A percentile compares a stretch with the other conserved stretches of the same genome.
Evolutionary conservation across 1,139 yeast species (phyloP).

Genomic region (Pichia sp.): DNA sequence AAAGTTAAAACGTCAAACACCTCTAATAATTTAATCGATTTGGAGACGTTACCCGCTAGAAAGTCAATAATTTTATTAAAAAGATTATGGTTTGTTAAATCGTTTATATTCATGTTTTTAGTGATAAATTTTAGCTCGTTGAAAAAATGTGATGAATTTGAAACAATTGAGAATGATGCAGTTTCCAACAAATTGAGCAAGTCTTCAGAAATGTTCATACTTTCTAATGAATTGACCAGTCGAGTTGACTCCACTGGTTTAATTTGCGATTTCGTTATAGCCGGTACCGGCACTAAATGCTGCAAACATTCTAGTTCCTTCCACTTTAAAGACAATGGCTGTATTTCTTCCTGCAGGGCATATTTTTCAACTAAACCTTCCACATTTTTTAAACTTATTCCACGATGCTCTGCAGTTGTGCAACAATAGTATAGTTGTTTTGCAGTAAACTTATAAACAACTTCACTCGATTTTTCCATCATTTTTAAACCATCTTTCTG

Average conservation of each 20-base stretch:
- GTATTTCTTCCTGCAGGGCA: not conserved
- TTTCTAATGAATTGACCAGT: not conserved
- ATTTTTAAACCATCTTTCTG: constrained; percentile 13
- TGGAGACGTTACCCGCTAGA: not conserved
- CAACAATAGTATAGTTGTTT: constrained; percentile 1
- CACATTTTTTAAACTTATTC: not conserved
- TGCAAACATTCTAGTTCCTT: not conserved
- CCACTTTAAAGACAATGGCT: constrained; percentile 2
- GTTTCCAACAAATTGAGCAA: not conserved
- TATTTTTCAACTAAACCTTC: not conserved
- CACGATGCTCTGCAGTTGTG: not conserved
- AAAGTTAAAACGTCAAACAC: not conserved
- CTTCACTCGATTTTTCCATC: constrained; percentile 8
- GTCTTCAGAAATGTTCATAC: constrained; percentile 2
- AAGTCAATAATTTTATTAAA: not conserved
- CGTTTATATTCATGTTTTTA: not conserved
- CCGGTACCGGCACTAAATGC: not conserved
- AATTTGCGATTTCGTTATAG: not conserved
- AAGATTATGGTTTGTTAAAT: not conserved
- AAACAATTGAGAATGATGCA: not conserved
- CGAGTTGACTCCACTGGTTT: not conserved
- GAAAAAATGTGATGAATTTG: not conserved
- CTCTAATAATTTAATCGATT: not conserved
- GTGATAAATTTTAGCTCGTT: not conserved
- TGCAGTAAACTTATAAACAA: constrained; percentile 13